Base-by-base conservation (phyloP, 176 grass and related monocot species). In the Raddia guianensis region DNA sequence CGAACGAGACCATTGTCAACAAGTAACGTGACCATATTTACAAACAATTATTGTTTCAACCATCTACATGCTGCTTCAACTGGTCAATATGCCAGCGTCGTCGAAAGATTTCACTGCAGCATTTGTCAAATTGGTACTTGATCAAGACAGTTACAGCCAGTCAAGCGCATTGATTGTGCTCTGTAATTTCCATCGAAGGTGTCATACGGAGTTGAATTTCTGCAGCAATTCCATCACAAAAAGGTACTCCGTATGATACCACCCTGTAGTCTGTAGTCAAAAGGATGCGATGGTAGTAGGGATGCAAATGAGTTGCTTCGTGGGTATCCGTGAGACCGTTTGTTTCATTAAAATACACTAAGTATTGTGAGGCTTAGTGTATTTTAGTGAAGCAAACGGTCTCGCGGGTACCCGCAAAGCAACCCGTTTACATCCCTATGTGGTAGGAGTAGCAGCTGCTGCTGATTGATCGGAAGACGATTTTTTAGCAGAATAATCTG, bases 181-280 rank as follows among this genome's bases (percentile, higher is more conserved):
- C 9, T 13, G 64, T 18, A 61, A 63, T 40, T 54, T 40, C 4
- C 66, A n/a, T 42, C 47, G 81, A 57, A 54, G 66, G 20, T 14
- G 49, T 48, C 81, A 58, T 72, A 27, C 18, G 32, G 32, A 37
- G n/a, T 66, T 10, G 49, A 83, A 57, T 57, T 9, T 66, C 13
- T 53, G 1, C 13, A 45, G n/a, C 5, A n/a, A 45, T 43, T 79
- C 56, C 15, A 78, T 14, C 69, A 51, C 9, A 27, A 27, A 27
- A 27, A 1, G 27, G 27, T 27, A 0, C 27, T 27, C 27, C 27
- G 27, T 27, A 27, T 27, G 12, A 63, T 52, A 52, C 11, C 51
- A 72, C 21, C 5, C 51, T 21, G 3, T 10, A 8, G 20, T 50
- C 68, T 27, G 27, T 27, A 27, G 27, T 27, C 27, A 27, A 50